Evolutionary conservation across 495 filamentous ascomycete genomes (phyloP).

Genomic region (Terfezia claveryi): DNA sequence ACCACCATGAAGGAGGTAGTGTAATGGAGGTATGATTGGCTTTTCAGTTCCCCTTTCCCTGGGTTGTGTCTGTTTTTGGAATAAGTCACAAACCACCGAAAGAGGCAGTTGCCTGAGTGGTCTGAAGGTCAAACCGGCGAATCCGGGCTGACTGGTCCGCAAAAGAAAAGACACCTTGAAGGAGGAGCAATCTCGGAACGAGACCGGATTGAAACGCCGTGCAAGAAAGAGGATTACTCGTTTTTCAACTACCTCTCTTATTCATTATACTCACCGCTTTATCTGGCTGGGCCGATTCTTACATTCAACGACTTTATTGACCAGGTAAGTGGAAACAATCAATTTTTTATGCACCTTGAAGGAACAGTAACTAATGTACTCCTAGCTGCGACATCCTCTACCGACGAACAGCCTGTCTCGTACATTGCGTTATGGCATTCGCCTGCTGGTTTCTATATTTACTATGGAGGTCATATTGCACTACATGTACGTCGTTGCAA

Average conservation of each 20-base stretch:
- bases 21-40: slow-evolving; percentile 54
- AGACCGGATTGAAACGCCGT: slow-evolving; percentile 60
- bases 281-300: slow-evolving; percentile 76
- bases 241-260: slow-evolving; percentile 78
- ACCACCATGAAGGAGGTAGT: slow-evolving; percentile 37
- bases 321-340: slow-evolving; percentile 26
- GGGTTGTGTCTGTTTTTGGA: not conserved
- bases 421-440: slow-evolving; percentile 55
- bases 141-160: slow-evolving; percentile 9
- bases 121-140: not conserved
- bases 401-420: slow-evolving; percentile 41
- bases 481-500: slow-evolving; percentile 82
- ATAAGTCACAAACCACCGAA: not conserved
- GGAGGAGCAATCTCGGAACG: slow-evolving; percentile 62
- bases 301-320: slow-evolving; percentile 98
- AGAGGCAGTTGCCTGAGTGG: not conserved
- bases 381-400: slow-evolving; percentile 32
- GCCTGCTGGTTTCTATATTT: slow-evolving; percentile 63
- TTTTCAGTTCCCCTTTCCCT: not conserved
- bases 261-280: slow-evolving; percentile 74
- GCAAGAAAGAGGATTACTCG: slow-evolving; percentile 43
- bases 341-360: not conserved
- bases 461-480: slow-evolving; percentile 87
- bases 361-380: not conserved
- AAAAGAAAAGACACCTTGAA: slow-evolving; percentile 97